These are phyloP conservation scores for Trichoderma semiorbis DNA, from an alignment of 2,329 filamentous ascomycete genomes.

Conservation along the genomic window DNA sequence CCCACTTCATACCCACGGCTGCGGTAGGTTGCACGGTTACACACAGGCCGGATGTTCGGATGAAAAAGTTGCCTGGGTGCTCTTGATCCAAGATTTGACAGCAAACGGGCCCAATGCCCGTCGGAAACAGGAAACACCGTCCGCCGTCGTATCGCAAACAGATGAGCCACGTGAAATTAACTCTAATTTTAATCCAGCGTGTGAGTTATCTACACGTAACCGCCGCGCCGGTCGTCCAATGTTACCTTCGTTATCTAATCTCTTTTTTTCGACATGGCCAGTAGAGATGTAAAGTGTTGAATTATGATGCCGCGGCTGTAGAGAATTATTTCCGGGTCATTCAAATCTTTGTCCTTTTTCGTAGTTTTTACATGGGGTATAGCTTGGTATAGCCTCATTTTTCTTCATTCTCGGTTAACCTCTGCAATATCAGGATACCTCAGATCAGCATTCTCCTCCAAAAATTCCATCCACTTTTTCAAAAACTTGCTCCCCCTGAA, in stretches of 20 bases:
- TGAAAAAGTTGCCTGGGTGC: neutral
- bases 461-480: conserved; percentile 83
- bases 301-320: neutral
- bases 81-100: neutral
- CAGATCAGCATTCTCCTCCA: conserved; percentile 87
- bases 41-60: neutral
- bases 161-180: conserved; percentile 10
- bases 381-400: neutral
- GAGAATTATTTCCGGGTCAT: neutral
- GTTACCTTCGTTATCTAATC: neutral
- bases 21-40: neutral
- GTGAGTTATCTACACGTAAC: neutral
- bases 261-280: neutral
- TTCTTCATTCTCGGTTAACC: conserved; percentile 26
- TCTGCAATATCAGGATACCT: conserved; percentile 71
- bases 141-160: neutral
- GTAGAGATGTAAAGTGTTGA: neutral
- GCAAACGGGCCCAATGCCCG: neutral
- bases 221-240: neutral
- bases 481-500: conserved; percentile 78
- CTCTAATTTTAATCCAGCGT: neutral
- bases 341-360: neutral
- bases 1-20: neutral
- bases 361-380: neutral
- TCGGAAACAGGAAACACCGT: conserved; percentile 6